A percentile compares a stretch with the other conserved stretches of the same genome.
Conservation (phyloP, 768 basidiomycete species). For the Neoboletus subvelutipes region DNA sequence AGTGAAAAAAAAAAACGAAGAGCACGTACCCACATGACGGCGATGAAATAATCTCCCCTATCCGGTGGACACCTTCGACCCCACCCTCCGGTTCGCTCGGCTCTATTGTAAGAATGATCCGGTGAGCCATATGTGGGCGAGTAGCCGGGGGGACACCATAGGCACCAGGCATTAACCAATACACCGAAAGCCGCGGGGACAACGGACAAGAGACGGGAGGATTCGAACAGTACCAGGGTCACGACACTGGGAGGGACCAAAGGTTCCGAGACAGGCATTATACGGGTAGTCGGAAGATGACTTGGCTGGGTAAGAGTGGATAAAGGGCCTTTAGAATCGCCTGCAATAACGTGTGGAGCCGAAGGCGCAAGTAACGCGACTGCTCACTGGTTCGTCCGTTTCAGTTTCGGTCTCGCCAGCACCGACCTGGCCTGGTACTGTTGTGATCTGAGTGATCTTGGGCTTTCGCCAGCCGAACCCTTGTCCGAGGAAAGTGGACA, state of each 20-base stretch:
- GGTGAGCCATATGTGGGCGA: constrained; percentile 6
- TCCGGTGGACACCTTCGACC: constrained; percentile 43
- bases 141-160: constrained; percentile 45
- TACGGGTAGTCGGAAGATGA: constrained; percentile 70
- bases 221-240: constrained; percentile 65
- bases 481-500: constrained; percentile 27
- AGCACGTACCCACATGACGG: constrained; percentile 65
- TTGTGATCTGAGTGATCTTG: constrained; percentile 54
- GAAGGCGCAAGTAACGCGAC: constrained; percentile 1
- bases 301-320: constrained; percentile 43
- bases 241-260: constrained; percentile 49
- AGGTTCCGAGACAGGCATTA: constrained; percentile 48
- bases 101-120: background rate
- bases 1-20: background rate
- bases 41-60: constrained; percentile 63
- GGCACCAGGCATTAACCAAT: constrained; percentile 57
- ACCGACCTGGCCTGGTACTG: constrained; percentile 54
- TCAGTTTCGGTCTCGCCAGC: constrained; percentile 82
- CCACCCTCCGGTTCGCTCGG: constrained; percentile 17
- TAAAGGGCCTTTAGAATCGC: constrained; percentile 8
- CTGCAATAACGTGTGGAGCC: background rate
- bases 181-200: constrained; percentile 72
- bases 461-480: constrained; percentile 34
- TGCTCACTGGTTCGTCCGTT: constrained; percentile 68
- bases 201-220: constrained; percentile 66